phyloP scores from a whole-genome alignment of 768 basidiomycete genomes.

The Russula sp. region DNA sequence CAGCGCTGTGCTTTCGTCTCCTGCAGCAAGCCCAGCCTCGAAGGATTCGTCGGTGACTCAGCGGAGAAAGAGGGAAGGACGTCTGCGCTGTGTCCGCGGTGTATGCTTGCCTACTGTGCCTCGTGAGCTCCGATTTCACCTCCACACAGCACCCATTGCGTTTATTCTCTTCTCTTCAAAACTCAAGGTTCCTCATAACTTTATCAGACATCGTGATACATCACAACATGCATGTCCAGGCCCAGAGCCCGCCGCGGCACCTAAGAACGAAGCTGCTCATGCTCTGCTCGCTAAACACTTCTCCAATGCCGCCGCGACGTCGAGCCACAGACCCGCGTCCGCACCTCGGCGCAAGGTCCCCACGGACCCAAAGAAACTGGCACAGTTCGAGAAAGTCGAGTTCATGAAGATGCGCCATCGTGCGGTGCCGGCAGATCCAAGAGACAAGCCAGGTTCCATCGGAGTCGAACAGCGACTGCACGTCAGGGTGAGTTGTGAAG shows the following conservation, averaged over 20 bases:
- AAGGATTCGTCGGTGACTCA: conserved; percentile 30
- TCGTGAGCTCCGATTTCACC: conserved; percentile 34
- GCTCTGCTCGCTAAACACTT: conserved; percentile 50
- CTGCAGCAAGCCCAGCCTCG: conserved; percentile 53
- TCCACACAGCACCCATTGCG: not conserved
- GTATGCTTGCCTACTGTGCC: conserved; percentile 55
- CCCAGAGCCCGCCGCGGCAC: conserved; percentile 16
- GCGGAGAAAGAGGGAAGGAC: conserved; percentile 25
- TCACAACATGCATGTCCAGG: conserved; percentile 51
- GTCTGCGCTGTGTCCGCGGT: conserved; percentile 42
- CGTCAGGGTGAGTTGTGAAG: conserved; percentile 36
- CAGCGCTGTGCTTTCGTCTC: conserved; percentile 42
- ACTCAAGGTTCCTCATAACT: conserved; percentile 8
- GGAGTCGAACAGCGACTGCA: conserved; percentile 53
- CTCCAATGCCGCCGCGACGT: conserved; percentile 22
- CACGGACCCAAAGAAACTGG: conserved; percentile 46
- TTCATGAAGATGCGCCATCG: conserved; percentile 70
- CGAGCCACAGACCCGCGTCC: conserved; percentile 20
- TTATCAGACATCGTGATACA: conserved; percentile 56
- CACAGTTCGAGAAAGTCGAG: conserved; percentile 49
- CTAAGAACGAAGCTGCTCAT: conserved; percentile 42
- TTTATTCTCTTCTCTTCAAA: not conserved
- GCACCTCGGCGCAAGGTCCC: conserved; percentile 26
- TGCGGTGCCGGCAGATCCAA: conserved; percentile 56
- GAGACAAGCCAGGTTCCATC: conserved; percentile 40